phyloP scores from a whole-genome alignment of 352 stramenopile genomes.

The Albugo candida region DNA sequence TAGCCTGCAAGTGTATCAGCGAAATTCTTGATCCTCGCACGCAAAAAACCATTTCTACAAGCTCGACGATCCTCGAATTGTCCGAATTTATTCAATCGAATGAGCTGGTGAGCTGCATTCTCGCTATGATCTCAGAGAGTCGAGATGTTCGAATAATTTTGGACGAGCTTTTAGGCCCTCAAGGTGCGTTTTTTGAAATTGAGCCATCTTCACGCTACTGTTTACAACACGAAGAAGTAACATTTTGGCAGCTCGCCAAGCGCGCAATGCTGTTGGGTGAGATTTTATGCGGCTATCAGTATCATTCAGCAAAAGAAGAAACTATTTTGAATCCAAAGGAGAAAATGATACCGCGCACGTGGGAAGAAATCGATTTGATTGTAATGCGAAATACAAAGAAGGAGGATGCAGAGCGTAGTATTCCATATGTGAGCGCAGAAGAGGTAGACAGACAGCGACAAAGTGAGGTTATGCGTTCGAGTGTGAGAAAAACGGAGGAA shows the following conservation, averaged over 20 bases:
- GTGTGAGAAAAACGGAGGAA: too few species aligned
- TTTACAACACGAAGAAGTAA: constrained; percentile 21
- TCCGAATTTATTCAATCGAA: constrained; percentile 82
- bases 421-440: too few species aligned
- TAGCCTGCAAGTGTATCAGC: constrained; percentile 45
- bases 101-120: constrained; percentile 62
- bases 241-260: constrained; percentile 66
- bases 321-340: constrained; percentile 52
- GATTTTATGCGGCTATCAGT: constrained; percentile 63
- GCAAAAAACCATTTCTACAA: constrained; percentile 61
- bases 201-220: constrained; percentile 42
- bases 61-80: constrained; percentile 39
- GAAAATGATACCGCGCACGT: constrained; percentile 25
- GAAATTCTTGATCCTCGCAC: constrained; percentile 78
- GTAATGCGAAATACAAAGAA: too few species aligned
- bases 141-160: constrained; percentile 64
- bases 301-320: constrained; percentile 18
- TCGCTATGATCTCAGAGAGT: constrained; percentile 78
- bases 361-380: constrained; percentile 41
- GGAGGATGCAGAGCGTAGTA: too few species aligned
- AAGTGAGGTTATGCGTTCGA: too few species aligned
- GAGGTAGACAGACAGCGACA: too few species aligned
- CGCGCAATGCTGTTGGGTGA: constrained; percentile 31
- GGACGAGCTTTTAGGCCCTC: constrained; percentile 45
- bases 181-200: constrained; percentile 58